These are phyloP conservation scores for Hanseniaspora hatyaiensis DNA, from an alignment of 805 yeast species.

Conservation along the genomic window DNA sequence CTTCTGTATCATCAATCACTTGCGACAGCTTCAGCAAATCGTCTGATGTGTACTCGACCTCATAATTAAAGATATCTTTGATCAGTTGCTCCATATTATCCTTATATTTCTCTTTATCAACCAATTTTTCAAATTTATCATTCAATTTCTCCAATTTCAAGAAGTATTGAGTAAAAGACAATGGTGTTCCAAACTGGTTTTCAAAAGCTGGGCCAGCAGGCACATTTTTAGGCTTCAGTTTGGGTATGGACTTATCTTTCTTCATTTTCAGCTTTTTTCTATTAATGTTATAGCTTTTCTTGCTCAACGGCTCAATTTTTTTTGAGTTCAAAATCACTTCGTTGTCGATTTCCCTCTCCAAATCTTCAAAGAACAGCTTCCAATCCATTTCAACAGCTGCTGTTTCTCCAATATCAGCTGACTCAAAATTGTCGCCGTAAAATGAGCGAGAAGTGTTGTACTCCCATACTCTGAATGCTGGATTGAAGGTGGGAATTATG, in stretches of 20 bases:
- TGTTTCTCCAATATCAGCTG: not conserved
- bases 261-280: conserved; percentile 24
- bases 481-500: conserved; percentile 74
- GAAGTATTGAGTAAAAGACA: conserved; percentile 59
- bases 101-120: conserved; percentile 44
- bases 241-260: conserved; percentile 50
- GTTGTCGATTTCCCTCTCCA: conserved; percentile 30
- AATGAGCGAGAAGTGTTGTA: conserved; percentile 55
- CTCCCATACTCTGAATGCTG: conserved; percentile 78
- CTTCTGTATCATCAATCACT: not conserved
- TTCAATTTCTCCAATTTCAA: conserved; percentile 49
- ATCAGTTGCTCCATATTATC: conserved; percentile 34
- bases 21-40: conserved; percentile 26
- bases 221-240: conserved; percentile 42
- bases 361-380: conserved; percentile 43
- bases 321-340: conserved; percentile 3
- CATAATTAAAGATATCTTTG: conserved; percentile 40
- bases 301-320: conserved; percentile 18
- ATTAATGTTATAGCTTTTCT: conserved; percentile 15
- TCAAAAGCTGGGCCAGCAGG: conserved; percentile 67
- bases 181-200: conserved; percentile 63
- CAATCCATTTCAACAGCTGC: conserved; percentile 36
- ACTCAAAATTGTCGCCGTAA: too few species aligned
- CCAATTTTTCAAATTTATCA: conserved; percentile 33
- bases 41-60: conserved; percentile 60